Percentiles rank a stretch among this genome's conserved stretches.
Evolutionary conservation across 176 grass and related monocot genomes (phyloP).

Genomic region (Echinochloa phyllopogon): DNA sequence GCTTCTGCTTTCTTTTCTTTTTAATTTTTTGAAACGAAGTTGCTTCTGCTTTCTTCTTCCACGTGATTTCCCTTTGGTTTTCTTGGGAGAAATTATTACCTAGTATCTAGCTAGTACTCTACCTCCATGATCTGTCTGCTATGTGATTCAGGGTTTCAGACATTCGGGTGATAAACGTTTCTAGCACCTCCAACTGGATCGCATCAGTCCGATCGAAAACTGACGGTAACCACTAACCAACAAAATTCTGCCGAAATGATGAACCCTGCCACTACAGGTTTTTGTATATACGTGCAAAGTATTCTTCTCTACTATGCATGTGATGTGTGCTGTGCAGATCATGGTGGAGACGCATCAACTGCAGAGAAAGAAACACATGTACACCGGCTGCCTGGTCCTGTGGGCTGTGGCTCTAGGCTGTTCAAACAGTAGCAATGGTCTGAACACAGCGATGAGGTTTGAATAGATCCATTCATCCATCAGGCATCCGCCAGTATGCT

Average conservation of each 20-base stretch:
- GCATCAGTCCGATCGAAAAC: not conserved
- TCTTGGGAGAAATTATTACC: not conserved
- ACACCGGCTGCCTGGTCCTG: not conserved
- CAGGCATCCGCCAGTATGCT: not conserved
- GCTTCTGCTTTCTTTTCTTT: not conserved
- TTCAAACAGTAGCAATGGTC: not conserved
- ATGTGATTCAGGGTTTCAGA: not conserved
- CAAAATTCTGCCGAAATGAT: not conserved
- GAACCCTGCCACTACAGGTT: not conserved
- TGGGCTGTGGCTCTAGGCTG: not conserved
- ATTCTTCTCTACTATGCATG: not conserved
- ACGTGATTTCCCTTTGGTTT: not conserved
- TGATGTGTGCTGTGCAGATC: not conserved
- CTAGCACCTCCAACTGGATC: not conserved
- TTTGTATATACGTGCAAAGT: no score
- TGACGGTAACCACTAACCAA: not conserved
- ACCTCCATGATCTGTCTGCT: not conserved
- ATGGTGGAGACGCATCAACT: not conserved
- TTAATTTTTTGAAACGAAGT: no score
- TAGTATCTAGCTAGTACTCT: not conserved
- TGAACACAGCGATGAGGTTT: constrained; percentile 15
- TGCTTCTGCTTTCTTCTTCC: not conserved
- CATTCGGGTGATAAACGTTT: not conserved
- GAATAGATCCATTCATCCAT: constrained; percentile 27
- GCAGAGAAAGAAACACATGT: not conserved